phyloP scores from a whole-genome alignment of 2,329 filamentous ascomycete genomes.

The Aspergillus tanneri region DNA sequence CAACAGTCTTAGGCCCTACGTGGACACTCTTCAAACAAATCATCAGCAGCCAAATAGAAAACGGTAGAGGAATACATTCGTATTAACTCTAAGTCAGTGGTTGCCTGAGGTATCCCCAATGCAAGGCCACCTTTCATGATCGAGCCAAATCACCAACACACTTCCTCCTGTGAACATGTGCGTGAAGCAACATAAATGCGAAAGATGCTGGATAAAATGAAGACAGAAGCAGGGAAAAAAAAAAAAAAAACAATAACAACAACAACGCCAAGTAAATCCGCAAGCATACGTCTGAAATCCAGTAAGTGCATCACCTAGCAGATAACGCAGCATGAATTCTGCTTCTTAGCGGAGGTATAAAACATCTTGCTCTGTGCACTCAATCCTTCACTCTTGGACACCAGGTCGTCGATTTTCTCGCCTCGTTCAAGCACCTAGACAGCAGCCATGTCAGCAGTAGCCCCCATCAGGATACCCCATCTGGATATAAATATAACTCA shows the following conservation, averaged over 20 bases:
- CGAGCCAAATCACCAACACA: background rate
- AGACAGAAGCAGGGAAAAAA: background rate
- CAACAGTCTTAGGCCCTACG: no score
- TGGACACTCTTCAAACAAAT: no score
- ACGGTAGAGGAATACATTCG: background rate
- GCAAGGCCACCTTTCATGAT: background rate
- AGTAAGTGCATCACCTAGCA: background rate
- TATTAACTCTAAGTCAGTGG: background rate
- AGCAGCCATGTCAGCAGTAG: background rate
- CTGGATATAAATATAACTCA: slow-evolving; percentile 3
- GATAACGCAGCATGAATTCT: slow-evolving; percentile 72
- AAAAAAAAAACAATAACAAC: background rate
- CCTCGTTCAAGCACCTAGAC: slow-evolving; percentile 68
- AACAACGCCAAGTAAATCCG: background rate
- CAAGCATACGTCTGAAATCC: background rate
- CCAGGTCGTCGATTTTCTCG: slow-evolving; percentile 93
- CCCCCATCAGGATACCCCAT: background rate
- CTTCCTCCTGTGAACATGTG: background rate
- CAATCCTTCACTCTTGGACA: slow-evolving; percentile 87
- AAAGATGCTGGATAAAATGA: background rate
- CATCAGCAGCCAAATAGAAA: background rate
- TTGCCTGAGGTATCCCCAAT: background rate
- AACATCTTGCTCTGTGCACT: slow-evolving; percentile 97
- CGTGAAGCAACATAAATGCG: background rate
- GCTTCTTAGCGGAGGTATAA: slow-evolving; percentile 77